phyloP scores from a whole-genome alignment of 805 yeast species.

The Ogataea philodendri region DNA sequence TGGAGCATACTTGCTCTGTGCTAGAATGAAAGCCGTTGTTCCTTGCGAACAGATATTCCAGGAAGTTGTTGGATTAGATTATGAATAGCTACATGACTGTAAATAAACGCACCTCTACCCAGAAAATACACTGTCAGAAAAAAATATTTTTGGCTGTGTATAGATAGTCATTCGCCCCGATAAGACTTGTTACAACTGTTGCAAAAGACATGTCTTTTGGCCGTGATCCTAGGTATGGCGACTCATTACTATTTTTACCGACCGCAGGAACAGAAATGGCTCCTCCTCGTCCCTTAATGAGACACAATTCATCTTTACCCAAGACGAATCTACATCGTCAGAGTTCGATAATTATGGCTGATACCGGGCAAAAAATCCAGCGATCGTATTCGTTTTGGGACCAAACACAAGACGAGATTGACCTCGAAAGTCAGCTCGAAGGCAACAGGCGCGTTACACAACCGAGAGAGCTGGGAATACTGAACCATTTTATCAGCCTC shows the following conservation, averaged over 20 bases:
- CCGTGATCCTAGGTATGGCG: conserved; percentile 1
- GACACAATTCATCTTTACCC: conserved; percentile 17
- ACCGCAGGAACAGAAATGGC: conserved; percentile 4
- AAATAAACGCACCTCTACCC: too few relatives aligned
- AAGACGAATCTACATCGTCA: conserved; percentile 24
- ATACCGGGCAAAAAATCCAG: conserved; percentile 40
- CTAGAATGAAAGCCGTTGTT: conserved; percentile 77
- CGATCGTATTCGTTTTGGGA: conserved; percentile 32
- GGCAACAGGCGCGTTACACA: conserved; percentile 8
- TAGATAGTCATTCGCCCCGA: conserved; percentile 8
- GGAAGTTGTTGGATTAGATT: conserved; percentile 63
- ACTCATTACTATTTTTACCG: conserved; percentile 6
- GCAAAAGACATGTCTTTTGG: conserved; percentile 5
- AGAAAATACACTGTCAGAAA: too few relatives aligned
- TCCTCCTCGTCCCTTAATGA: conserved; percentile 6
- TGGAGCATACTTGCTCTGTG: conserved; percentile 89
- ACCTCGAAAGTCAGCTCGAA: conserved; percentile 15
- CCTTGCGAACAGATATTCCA: conserved; percentile 76
- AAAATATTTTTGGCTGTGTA: conserved; percentile 7
- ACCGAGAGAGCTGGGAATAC: conserved; percentile 13
- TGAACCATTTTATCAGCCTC: not conserved
- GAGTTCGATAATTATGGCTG: conserved; percentile 44
- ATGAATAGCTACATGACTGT: conserved; percentile 21
- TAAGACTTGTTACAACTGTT: conserved; percentile 1
- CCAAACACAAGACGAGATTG: conserved; percentile 24